Base-by-base conservation (phyloP, 805 yeast species). In the Helenozyma rhizophorensis region DNA sequence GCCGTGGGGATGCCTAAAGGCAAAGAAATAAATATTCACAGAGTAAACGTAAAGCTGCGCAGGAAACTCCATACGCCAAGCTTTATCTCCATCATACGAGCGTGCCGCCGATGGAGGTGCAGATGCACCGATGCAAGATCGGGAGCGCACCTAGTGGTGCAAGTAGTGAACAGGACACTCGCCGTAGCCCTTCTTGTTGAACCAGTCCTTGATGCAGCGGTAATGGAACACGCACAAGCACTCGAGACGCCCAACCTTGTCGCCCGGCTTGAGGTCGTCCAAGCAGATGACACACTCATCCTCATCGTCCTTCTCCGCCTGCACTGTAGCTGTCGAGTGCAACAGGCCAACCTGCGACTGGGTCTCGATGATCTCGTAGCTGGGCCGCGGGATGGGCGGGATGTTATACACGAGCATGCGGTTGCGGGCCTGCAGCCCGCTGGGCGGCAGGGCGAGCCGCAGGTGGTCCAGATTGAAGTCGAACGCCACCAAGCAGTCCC, bases 161-260 rank as follows among this genome's bases (percentile, higher is more conserved):
- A 63, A 36, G 35, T 60, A 62, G 56, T 86, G 96, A 14, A 87
- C 86, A 2, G 96, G 96, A 55, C 96, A 87, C 43, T 80, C 85
- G 11, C 93, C 86, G 9, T 73, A 80, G 0, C 95, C 93, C 54
- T 84, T 88, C 58, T 80, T 75, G 37, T 78, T 73, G 49, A 90
- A 86, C 99, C 99, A 93, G 36, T 78, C 80, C 54, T 83, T 79
- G 43, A 93, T 93, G 59, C 98, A 93, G 42, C 74, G 66, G 54
- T 88, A 88, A 51, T 93, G 99, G 57, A 87, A 93, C 22, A 89
- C 86, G 54, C 99, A 93, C 10, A 93, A 68, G 55, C 99, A 93
- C 56, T 90, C 97, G 37, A 93, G 60, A 25, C 99, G 65, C 0
- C 95, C 97, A 12, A 93, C 90, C 50, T 81, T 82, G 34, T 88